Conservation (phyloP, 257 asterid species). For the Petrea volubilis region DNA sequence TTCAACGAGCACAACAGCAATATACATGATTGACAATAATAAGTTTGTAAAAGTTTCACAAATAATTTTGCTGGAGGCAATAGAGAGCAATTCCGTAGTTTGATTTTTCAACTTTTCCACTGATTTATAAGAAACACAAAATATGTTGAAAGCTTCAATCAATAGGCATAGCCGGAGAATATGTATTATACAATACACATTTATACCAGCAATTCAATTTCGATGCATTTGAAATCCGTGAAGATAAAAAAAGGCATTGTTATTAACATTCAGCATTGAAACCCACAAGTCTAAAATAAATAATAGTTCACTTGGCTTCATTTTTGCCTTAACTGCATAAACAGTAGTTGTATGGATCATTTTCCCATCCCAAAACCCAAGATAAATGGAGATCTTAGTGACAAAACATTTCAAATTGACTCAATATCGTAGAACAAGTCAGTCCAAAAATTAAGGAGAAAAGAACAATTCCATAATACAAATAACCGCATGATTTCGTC, state of each 20-base stretch:
- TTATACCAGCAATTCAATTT: background rate
- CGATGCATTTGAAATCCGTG: background rate
- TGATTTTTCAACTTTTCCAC: background rate
- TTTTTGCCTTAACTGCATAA: background rate
- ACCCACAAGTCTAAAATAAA: background rate
- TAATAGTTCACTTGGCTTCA: background rate
- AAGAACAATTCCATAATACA: slow-evolving; percentile 1
- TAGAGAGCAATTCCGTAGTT: background rate
- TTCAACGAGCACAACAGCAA: background rate
- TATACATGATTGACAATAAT: background rate
- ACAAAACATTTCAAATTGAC: background rate
- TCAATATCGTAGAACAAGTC: slow-evolving; percentile 1
- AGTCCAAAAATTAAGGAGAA: background rate
- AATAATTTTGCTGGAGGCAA: background rate
- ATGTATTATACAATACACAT: background rate
- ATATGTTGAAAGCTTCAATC: background rate
- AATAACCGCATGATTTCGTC: background rate
- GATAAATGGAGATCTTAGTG: background rate
- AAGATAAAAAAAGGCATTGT: background rate
- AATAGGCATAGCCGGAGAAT: background rate
- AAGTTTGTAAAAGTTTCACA: background rate
- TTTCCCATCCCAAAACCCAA: background rate
- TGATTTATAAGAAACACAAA: background rate
- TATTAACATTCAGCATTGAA: background rate
- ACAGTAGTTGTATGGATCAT: background rate